These are phyloP conservation scores for Stereum hirsutum DNA, from an alignment of 1,284 basidiomycete genomes.

Conservation along the genomic window DNA sequence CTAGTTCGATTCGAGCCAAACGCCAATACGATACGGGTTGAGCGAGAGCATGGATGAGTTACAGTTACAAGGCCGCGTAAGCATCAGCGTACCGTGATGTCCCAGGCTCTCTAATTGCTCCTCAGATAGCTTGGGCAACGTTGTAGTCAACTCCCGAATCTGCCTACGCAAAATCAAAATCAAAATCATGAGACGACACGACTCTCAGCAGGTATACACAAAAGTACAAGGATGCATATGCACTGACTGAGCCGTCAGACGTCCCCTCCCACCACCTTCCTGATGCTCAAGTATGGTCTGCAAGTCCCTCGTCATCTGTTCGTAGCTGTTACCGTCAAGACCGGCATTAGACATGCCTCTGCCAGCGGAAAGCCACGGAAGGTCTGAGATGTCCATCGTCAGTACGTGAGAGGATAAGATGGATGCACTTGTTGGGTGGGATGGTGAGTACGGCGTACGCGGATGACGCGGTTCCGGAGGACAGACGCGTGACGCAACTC, in stretches of 20 bases:
- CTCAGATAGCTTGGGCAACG: constrained; percentile 35
- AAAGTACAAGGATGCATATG: too few relatives aligned
- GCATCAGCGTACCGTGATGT: constrained; percentile 23
- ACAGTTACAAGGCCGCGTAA: neutral
- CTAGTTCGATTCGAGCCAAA: too few relatives aligned
- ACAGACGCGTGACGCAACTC: too few relatives aligned
- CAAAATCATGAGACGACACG: too few relatives aligned
- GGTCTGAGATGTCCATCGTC: constrained; percentile 1
- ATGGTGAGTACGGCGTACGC: too few relatives aligned
- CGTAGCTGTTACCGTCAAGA: neutral
- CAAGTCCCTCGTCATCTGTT: constrained; percentile 3
- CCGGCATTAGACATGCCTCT: neutral
- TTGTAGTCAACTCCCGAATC: constrained; percentile 23
- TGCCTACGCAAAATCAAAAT: constrained; percentile 17
- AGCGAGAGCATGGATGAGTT: constrained; percentile 1
- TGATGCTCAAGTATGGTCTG: constrained; percentile 3
- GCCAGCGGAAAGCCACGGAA: constrained; percentile 2
- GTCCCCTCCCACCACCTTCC: neutral
- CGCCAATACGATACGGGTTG: too few relatives aligned
- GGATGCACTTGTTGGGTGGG: too few relatives aligned
- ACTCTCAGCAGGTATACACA: too few relatives aligned
- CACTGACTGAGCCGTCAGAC: constrained; percentile 8
- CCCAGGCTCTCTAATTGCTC: constrained; percentile 27
- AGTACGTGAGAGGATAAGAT: too few relatives aligned
- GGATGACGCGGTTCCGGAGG: too few relatives aligned